Percentiles rank a stretch among this genome's conserved stretches.
These are phyloP conservation scores for Thermoascus crustaceus DNA, from an alignment of 2,329 filamentous ascomycete species.

Conservation along the genomic window DNA sequence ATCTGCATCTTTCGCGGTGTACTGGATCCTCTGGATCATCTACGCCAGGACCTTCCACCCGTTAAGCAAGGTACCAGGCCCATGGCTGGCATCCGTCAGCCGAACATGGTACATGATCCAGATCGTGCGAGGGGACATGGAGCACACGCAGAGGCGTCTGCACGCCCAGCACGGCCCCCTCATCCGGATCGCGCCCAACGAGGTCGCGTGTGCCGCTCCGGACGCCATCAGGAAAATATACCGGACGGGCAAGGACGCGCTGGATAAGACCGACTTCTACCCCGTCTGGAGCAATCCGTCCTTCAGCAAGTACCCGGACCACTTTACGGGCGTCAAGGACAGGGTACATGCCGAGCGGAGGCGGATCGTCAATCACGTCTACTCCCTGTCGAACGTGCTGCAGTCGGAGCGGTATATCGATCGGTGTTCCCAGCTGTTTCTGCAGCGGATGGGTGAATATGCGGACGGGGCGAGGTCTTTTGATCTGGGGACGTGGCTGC, in stretches of 20 bases:
- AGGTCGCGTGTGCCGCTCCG: slow-evolving; percentile 16
- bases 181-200: slow-evolving; percentile 16
- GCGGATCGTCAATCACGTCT: slow-evolving; percentile 17
- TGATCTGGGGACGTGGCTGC: slow-evolving; percentile 18
- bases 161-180: slow-evolving; percentile 13
- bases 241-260: slow-evolving; percentile 9
- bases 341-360: slow-evolving; percentile 18
- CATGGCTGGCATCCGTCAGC: slow-evolving; percentile 18
- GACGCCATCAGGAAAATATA: slow-evolving; percentile 19
- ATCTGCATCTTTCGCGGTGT: slow-evolving; percentile 1
- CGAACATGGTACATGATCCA: slow-evolving; percentile 18
- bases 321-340: slow-evolving; percentile 16
- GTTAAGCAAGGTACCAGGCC: slow-evolving; percentile 14
- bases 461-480: slow-evolving; percentile 9
- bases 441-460: slow-evolving; percentile 12
- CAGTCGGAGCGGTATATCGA: slow-evolving; percentile 21
- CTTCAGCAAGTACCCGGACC: slow-evolving; percentile 17
- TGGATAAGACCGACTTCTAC: slow-evolving; percentile 22
- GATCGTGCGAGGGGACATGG: slow-evolving; percentile 14
- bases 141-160: slow-evolving; percentile 14
- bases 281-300: slow-evolving; percentile 12
- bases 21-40: slow-evolving; percentile 16
- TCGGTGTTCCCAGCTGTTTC: slow-evolving; percentile 13
- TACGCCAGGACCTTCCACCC: slow-evolving; percentile 17
- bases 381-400: slow-evolving; percentile 19